A percentile compares a stretch with the other conserved stretches of the same genome.
Evolutionary conservation across 192 early-diverging fungal genomes (phyloP).

Genomic region (Coemansia sp.): DNA sequence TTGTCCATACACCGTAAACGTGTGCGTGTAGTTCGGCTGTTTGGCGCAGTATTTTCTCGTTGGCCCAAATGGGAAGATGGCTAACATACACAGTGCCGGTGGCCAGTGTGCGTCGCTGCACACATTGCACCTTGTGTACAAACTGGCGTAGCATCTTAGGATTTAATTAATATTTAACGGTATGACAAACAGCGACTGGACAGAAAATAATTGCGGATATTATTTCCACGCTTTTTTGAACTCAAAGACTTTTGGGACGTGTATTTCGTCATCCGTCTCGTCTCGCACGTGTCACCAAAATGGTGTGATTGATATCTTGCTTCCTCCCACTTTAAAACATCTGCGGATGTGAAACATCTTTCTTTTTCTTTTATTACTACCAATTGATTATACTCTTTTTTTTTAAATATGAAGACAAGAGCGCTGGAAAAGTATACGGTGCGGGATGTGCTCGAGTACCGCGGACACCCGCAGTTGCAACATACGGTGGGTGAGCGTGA

Average conservation of each 20-base stretch:
- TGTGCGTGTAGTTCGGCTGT: slow-evolving; percentile 1
- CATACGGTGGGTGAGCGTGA: slow-evolving; percentile 17
- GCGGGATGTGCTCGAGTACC: slow-evolving; percentile 43
- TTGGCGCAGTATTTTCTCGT: neutral
- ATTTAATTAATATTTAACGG: too few species aligned
- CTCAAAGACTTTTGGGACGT: too few species aligned
- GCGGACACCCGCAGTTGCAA: slow-evolving; percentile 32
- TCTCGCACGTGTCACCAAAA: too few species aligned
- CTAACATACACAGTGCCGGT: slow-evolving; percentile 16
- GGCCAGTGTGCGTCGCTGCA: slow-evolving; percentile 13
- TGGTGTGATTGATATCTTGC: too few species aligned
- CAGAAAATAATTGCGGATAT: too few species aligned
- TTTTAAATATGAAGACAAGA: slow-evolving; percentile 23
- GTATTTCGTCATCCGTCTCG: too few species aligned
- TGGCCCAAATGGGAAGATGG: slow-evolving; percentile 3
- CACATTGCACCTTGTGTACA: neutral
- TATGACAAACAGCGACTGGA: too few species aligned
- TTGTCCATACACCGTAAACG: slow-evolving; percentile 9
- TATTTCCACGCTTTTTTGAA: too few species aligned
- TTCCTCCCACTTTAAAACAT: too few species aligned
- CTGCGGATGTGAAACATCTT: neutral
- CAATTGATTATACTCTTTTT: neutral
- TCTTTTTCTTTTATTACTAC: neutral
- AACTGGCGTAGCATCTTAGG: neutral
- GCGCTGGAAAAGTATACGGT: slow-evolving; percentile 41